Evolutionary conservation across 306 rosid species (phyloP).

Genomic region (Trifolium repens): DNA sequence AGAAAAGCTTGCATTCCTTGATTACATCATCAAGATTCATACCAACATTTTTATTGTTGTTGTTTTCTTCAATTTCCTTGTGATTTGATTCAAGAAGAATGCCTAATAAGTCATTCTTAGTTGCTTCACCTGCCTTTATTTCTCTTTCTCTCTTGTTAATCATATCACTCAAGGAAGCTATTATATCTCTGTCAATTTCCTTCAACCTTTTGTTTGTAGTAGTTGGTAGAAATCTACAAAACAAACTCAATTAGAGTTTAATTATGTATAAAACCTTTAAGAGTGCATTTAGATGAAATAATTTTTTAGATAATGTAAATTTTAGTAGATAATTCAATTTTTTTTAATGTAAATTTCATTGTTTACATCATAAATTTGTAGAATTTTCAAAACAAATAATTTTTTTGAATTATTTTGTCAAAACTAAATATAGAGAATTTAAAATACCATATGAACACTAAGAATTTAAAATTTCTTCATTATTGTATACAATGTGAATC

Average conservation of each 20-base stretch:
- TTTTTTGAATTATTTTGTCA: too few species aligned
- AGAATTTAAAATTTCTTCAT: too few species aligned
- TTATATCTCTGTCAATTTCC: constrained; percentile 25
- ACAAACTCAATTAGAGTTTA: not conserved
- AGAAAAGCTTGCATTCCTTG: constrained; percentile 24
- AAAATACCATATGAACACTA: too few species aligned
- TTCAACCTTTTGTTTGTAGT: constrained; percentile 32
- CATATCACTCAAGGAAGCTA: constrained; percentile 28
- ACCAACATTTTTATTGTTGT: constrained; percentile 46
- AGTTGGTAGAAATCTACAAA: constrained; percentile 53
- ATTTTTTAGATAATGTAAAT: too few species aligned
- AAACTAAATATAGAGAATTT: too few species aligned
- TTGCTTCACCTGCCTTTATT: constrained; percentile 41
- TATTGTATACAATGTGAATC: too few species aligned
- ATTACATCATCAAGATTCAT: constrained; percentile 55
- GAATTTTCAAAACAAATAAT: too few species aligned
- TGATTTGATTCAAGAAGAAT: constrained; percentile 29
- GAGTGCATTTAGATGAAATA: not conserved
- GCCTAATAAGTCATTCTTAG: constrained; percentile 38
- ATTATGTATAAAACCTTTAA: not conserved
- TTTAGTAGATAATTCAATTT: too few species aligned
- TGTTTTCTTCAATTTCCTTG: constrained; percentile 36
- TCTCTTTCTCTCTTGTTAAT: constrained; percentile 46
- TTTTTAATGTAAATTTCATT: too few species aligned
- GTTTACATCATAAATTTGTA: too few species aligned